These are phyloP conservation scores for Eimeria acervulina DNA, from an alignment of 169 alveolate species.

Conservation along the genomic window DNA sequence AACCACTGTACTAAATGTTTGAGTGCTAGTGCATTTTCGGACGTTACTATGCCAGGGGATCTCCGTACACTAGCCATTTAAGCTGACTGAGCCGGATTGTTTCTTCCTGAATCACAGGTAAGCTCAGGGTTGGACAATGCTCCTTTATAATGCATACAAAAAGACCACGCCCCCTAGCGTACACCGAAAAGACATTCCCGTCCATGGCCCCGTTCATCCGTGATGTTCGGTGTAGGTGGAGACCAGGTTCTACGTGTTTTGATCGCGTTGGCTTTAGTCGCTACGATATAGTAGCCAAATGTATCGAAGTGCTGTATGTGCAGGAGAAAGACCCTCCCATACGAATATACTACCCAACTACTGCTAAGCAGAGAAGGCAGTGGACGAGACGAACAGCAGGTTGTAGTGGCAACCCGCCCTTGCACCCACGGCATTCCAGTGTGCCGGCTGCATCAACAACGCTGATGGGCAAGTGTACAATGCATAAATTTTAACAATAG, in stretches of 20 bases:
- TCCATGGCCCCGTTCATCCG: background rate
- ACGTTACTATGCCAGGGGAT: background rate
- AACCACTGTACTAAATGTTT: background rate
- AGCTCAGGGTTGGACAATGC: background rate
- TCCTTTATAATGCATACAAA: background rate
- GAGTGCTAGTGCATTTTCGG: background rate
- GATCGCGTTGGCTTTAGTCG: background rate
- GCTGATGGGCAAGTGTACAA: background rate
- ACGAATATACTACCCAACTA: background rate
- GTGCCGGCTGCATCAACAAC: background rate
- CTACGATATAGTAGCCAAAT: background rate
- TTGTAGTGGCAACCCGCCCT: background rate
- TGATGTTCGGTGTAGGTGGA: background rate
- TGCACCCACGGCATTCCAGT: conserved; percentile 3
- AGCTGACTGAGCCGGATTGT: background rate
- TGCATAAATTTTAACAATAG: background rate
- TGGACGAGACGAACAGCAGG: background rate
- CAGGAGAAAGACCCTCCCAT: background rate
- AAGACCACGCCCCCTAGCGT: background rate
- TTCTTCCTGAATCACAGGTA: background rate
- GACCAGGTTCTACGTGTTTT: background rate
- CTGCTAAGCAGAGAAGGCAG: background rate
- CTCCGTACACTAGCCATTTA: background rate
- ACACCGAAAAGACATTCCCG: background rate
- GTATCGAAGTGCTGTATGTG: background rate